Conservation (phyloP, 352 stramenopile genomes). For the Globisporangium cylindrosporum region DNA sequence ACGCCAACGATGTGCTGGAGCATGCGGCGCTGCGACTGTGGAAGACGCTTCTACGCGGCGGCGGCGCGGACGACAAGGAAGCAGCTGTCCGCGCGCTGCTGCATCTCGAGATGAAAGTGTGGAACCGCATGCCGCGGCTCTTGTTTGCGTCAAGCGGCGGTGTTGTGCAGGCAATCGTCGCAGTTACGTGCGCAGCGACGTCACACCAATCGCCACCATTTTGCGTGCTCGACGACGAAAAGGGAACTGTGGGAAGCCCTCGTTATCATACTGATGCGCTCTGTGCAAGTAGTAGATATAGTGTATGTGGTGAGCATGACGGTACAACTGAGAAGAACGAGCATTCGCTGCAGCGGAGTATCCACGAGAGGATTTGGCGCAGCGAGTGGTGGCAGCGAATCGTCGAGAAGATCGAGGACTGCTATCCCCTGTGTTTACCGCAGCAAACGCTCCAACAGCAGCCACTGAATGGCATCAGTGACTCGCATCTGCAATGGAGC, state of each 20-base stretch:
- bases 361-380: conserved; percentile 6
- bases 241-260: not conserved
- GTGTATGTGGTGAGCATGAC: not conserved
- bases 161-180: not conserved
- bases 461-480: not conserved
- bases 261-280: not conserved
- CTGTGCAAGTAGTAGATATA: not conserved
- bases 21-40: conserved; percentile 4
- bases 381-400: conserved; percentile 1
- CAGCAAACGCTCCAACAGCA: not conserved
- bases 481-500: not conserved
- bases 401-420: conserved; percentile 8
- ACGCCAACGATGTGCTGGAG: conserved; percentile 1
- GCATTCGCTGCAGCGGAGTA: not conserved
- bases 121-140: conserved; percentile 5
- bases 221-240: not conserved
- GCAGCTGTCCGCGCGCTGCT: not conserved
- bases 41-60: not conserved
- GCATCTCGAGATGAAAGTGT: not conserved
- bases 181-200: not conserved
- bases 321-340: not conserved
- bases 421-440: not conserved
- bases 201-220: not conserved
- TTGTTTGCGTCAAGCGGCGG: not conserved
- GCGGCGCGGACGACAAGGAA: not conserved